These are phyloP conservation scores for Sarcodon aspratus DNA, from an alignment of 768 basidiomycete species.

Conservation along the genomic window DNA sequence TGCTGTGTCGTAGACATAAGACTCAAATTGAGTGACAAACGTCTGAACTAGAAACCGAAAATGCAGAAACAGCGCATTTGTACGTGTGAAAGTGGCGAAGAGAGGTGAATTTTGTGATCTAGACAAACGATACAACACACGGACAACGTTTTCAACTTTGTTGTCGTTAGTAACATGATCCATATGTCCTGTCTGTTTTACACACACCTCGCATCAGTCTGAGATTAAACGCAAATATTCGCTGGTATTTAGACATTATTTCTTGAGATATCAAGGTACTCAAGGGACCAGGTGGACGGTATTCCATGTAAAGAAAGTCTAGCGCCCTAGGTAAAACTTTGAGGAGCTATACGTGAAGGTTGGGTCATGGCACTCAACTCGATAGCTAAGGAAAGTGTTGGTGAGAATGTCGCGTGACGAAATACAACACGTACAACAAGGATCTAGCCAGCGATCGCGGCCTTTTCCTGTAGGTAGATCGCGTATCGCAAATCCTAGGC, in stretches of 20 bases:
- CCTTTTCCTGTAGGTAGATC: constrained; percentile 56
- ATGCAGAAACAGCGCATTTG: constrained; percentile 44
- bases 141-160: constrained; percentile 57
- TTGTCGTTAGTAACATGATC: constrained; percentile 2
- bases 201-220: constrained; percentile 64
- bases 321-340: constrained; percentile 43
- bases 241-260: constrained; percentile 76
- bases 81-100: constrained; percentile 46
- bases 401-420: constrained; percentile 15
- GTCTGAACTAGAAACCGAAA: constrained; percentile 67
- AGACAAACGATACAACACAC: constrained; percentile 56
- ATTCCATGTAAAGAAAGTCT: constrained; percentile 85
- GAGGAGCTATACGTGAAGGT: not conserved
- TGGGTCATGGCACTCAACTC: constrained; percentile 26
- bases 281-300: constrained; percentile 72
- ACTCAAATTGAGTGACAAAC: constrained; percentile 55
- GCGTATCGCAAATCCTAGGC: constrained; percentile 77
- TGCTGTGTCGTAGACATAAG: constrained; percentile 73
- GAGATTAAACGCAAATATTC: constrained; percentile 71
- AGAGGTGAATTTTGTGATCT: constrained; percentile 28
- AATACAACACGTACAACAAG: constrained; percentile 48
- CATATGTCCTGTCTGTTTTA: not conserved
- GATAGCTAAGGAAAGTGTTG: constrained; percentile 22
- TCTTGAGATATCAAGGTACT: constrained; percentile 59
- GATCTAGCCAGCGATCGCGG: constrained; percentile 72